Conservation (phyloP, 257 asterid genomes). For the Ilex asprella region DNA sequence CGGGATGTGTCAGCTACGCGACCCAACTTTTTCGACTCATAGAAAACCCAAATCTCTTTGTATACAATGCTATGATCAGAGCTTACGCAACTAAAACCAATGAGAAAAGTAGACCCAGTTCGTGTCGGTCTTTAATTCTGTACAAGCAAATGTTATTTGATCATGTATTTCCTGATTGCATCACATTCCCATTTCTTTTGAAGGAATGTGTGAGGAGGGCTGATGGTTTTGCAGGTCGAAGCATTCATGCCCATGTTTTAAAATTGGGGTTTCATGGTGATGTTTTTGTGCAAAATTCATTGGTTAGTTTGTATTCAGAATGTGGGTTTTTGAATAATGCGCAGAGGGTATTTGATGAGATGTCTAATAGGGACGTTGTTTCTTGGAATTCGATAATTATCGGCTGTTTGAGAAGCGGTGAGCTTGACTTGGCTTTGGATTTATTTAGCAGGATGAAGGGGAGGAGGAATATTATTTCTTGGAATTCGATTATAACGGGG, state of each 20-base stretch:
- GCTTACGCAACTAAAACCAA: conserved; percentile 42
- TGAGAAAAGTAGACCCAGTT: conserved; percentile 19
- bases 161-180: conserved; percentile 40
- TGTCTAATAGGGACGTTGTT: conserved; percentile 56
- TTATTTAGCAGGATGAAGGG: conserved; percentile 46
- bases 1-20: conserved; percentile 40
- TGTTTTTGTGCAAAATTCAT: conserved; percentile 57
- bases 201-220: conserved; percentile 54
- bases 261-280: conserved; percentile 44
- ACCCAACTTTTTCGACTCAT: conserved; percentile 32
- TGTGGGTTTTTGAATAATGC: conserved; percentile 47
- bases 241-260: conserved; percentile 45
- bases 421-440: conserved; percentile 40
- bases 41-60: conserved; percentile 38
- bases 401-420: conserved; percentile 56
- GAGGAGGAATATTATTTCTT: conserved; percentile 47
- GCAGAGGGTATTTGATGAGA: conserved; percentile 61
- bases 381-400: conserved; percentile 66
- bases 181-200: conserved; percentile 61
- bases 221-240: conserved; percentile 33
- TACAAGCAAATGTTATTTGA: conserved; percentile 40
- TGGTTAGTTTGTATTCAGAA: conserved; percentile 47
- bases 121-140: conserved; percentile 31
- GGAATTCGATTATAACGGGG: conserved; percentile 85
- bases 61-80: conserved; percentile 68